Conservation (phyloP, 331 rosid genomes). For the Dryas integrifolia region DNA sequence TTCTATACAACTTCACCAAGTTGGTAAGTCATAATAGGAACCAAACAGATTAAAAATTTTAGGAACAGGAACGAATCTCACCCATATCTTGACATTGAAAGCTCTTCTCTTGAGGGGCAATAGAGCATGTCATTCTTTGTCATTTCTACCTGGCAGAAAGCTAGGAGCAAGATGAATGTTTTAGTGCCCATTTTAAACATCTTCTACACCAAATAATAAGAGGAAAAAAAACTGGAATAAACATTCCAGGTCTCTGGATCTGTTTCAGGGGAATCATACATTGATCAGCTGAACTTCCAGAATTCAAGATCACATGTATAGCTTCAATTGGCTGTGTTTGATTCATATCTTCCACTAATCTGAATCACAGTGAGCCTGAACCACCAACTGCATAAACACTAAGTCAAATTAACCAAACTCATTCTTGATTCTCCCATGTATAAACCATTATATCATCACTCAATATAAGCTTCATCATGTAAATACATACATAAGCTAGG, state of each 20-base stretch:
- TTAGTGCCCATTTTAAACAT: background rate
- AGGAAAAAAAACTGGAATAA: background rate
- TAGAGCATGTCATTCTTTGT: background rate
- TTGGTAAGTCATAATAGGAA: background rate
- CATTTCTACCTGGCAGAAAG: background rate
- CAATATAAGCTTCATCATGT: background rate
- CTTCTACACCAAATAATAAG: background rate
- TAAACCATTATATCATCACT: too few relatives aligned
- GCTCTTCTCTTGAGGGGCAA: slow-evolving; percentile 4
- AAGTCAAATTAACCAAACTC: too few relatives aligned
- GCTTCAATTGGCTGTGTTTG: too few relatives aligned
- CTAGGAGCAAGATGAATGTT: background rate
- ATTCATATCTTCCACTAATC: too few relatives aligned
- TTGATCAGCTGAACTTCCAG: background rate
- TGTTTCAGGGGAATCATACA: background rate
- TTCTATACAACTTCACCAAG: background rate
- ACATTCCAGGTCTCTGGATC: background rate
- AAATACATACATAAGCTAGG: background rate
- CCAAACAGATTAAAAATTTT: background rate
- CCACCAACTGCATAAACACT: too few relatives aligned
- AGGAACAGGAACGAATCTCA: background rate
- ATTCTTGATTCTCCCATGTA: too few relatives aligned
- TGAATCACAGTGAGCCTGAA: too few relatives aligned
- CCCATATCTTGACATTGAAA: background rate
- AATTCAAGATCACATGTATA: too few relatives aligned